Base-by-base conservation (phyloP, 176 grass and related monocot species). In the Musa itinerans region DNA sequence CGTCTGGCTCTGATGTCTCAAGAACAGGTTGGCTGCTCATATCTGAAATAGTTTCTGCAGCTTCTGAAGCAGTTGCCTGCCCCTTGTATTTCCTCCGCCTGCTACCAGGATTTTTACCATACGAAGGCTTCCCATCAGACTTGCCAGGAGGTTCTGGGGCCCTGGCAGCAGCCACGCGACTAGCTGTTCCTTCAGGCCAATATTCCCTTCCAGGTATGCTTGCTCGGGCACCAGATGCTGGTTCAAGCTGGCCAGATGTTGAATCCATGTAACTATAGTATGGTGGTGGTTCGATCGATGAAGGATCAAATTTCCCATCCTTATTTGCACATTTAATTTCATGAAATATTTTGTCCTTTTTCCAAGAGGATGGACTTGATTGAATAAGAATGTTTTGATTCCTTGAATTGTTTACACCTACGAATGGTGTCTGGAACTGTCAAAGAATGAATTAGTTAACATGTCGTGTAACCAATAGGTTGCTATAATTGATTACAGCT, bases 101-200 rank as follows among this genome's bases (percentile, higher is more conserved):
- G 72, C 95, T 98, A 54, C 95, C 90, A 1, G 90, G 95, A 43
- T 82, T 88, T 69, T 80, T 87, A 10, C 90, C 88, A 89, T 83
- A 87, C 11, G 95, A 98, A 19, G 94, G 90, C 1, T 79, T 43
- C 50, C 90, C 86, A n/a, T 73, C 58, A 1, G 90, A 90, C 15
- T 89, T 68, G 23, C 90, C 94, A 0, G 79, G 65, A 1, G 94
- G 94, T 21, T 81, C 84, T 69, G 90, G 95, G 20, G 95, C 95
- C 57, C 91, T 82, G 11, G 95, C 95, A 59, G 95, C 90, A 15
- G 84, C 70, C 9, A 87, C 90, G 0, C 74, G 90, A 62, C 81
- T 69, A 12, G 74, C 87, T 5, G 95, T 98, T 53, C 95, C 95
- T 86, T 98, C 95, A 9, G 95, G 90, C 95, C 95, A 98, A 82